These are phyloP conservation scores for Echinosophora koreensis DNA, from an alignment of 306 rosid genomes.

Conservation along the genomic window DNA sequence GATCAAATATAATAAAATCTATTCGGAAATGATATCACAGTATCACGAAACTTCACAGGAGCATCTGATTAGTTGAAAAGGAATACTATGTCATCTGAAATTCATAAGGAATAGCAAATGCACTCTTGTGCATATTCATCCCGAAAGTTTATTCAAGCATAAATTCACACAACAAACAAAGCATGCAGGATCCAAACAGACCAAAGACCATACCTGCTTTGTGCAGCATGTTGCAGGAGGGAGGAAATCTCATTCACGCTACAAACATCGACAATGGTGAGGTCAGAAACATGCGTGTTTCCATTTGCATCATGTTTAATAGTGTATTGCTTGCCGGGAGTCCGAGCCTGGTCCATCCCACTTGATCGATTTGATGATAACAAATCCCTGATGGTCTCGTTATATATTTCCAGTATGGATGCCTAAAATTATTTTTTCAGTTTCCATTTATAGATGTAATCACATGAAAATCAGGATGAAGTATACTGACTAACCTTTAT, in stretches of 20 bases:
- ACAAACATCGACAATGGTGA: constrained; percentile 80
- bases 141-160: constrained; percentile 15
- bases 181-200: constrained; percentile 8
- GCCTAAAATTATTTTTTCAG: constrained; percentile 58
- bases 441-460: constrained; percentile 16
- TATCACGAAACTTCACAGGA: constrained; percentile 6
- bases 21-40: background rate
- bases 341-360: constrained; percentile 57
- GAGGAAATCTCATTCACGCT: constrained; percentile 88
- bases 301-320: constrained; percentile 94
- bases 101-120: constrained; percentile 7
- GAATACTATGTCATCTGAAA: constrained; percentile 33
- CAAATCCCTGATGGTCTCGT: constrained; percentile 91
- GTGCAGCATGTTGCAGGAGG: constrained; percentile 86
- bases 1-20: constrained; percentile 7
- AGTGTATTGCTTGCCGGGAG: constrained; percentile 78
- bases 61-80: background rate
- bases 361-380: constrained; percentile 67
- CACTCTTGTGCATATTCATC: constrained; percentile 17
- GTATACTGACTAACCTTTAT: constrained; percentile 69
- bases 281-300: constrained; percentile 85
- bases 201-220: constrained; percentile 66
- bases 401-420: constrained; percentile 90
- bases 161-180: constrained; percentile 20
- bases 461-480: constrained; percentile 30